Conservation (phyloP, 2,329 filamentous ascomycete genomes). For the Mollisiaceae sp. region DNA sequence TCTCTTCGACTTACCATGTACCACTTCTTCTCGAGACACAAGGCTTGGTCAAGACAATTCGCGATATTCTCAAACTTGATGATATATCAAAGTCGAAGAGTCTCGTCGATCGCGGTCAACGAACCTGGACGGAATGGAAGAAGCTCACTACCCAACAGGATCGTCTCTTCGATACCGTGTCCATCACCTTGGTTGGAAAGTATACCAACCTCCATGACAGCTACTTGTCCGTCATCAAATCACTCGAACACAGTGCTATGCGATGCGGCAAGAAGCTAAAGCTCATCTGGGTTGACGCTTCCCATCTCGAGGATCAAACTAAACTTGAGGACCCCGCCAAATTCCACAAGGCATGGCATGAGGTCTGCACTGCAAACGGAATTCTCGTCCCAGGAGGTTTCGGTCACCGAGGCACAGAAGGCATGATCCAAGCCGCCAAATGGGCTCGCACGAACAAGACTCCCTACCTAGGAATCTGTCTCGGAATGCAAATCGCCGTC, state of each 20-base stretch:
- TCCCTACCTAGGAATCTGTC: conserved; percentile 87
- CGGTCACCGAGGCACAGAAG: conserved; percentile 79
- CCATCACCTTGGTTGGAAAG: conserved; percentile 90
- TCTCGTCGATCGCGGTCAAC: conserved; percentile 65
- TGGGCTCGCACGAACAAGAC: conserved; percentile 84
- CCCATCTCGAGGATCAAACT: conserved; percentile 75
- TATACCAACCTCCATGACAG: conserved; percentile 86
- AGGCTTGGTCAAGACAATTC: conserved; percentile 72
- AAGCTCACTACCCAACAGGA: conserved; percentile 69
- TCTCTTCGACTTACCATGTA: conserved; percentile 91
- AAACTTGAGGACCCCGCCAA: conserved; percentile 67
- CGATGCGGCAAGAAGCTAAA: conserved; percentile 79
- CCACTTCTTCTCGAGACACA: conserved; percentile 90
- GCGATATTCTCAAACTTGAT: conserved; percentile 68
- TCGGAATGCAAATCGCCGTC: conserved; percentile 78
- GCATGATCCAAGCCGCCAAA: conserved; percentile 86
- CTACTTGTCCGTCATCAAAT: conserved; percentile 84
- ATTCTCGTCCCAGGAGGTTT: conserved; percentile 66
- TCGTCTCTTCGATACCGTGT: conserved; percentile 70
- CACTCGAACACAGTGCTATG: conserved; percentile 92
- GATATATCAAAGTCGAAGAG: conserved; percentile 55
- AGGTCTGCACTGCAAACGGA: conserved; percentile 70
- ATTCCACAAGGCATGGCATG: conserved; percentile 87
- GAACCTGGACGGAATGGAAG: conserved; percentile 83
- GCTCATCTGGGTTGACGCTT: conserved; percentile 83